phyloP scores from a whole-genome alignment of 441 rosid genomes.

The Pelargonium australe region DNA sequence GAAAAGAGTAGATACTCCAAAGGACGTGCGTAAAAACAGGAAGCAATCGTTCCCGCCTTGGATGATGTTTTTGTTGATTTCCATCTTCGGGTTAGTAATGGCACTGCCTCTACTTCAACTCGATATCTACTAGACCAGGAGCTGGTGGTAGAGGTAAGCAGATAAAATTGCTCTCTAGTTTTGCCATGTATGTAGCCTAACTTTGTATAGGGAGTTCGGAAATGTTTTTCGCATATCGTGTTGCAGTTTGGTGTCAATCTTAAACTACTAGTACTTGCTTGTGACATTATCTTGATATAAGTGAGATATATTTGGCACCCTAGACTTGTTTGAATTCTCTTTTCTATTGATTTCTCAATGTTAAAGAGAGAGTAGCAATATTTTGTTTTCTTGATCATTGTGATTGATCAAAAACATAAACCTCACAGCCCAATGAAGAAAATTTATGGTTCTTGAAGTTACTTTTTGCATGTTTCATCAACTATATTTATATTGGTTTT shows the following conservation, averaged over 20 bases:
- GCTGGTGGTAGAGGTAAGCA: conserved; percentile 22
- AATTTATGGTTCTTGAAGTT: not conserved
- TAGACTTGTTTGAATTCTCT: not conserved
- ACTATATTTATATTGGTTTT: not conserved
- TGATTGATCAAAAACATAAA: not conserved
- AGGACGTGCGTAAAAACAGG: conserved; percentile 41
- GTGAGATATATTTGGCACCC: not conserved
- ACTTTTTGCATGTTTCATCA: no score
- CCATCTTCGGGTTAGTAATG: conserved; percentile 85
- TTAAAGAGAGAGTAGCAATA: not conserved
- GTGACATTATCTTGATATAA: not conserved
- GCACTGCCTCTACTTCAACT: conserved; percentile 88
- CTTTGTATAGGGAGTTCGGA: conserved; percentile 3
- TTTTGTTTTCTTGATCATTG: not conserved
- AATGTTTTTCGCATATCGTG: not conserved
- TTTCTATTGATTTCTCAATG: not conserved
- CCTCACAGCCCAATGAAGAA: not conserved
- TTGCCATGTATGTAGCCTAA: not conserved
- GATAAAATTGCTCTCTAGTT: not conserved
- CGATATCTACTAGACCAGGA: conserved; percentile 25
- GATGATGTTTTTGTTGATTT: conserved; percentile 73
- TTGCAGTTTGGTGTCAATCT: not conserved
- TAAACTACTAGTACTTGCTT: not conserved
- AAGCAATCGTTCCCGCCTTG: conserved; percentile 72
- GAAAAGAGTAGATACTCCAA: conserved; percentile 25